Evolutionary conservation across 2,329 filamentous ascomycete genomes (phyloP).

Genomic region (Raffaelea deltoideospora): DNA sequence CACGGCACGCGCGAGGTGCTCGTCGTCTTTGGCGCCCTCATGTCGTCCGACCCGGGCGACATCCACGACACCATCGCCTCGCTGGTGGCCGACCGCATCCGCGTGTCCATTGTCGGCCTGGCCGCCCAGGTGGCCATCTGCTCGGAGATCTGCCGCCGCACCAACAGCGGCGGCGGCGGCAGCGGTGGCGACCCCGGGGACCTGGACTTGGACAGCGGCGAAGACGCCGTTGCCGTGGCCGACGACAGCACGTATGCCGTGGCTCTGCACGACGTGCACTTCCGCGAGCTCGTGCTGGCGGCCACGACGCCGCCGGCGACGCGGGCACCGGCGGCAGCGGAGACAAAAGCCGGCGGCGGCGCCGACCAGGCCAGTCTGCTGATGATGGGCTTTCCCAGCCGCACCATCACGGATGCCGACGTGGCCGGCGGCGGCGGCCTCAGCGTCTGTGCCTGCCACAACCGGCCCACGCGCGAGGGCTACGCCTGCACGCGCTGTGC

Average conservation of each 20-base stretch:
- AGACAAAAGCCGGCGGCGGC: constrained; percentile 13
- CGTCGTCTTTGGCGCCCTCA: constrained; percentile 77
- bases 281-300: constrained; percentile 74
- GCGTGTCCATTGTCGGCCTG: constrained; percentile 78
- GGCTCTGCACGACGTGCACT: constrained; percentile 75
- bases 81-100: constrained; percentile 69
- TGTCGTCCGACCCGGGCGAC: constrained; percentile 85
- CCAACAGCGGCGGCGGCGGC: no score
- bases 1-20: constrained; percentile 91
- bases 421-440: constrained; percentile 43
- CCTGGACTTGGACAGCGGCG: no score
- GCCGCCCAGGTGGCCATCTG: constrained; percentile 88
- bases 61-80: constrained; percentile 78
- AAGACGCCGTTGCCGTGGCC: no score
- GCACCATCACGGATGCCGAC: constrained; percentile 55
- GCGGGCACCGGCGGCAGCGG: constrained; percentile 40
- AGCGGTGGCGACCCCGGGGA: no score
- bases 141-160: constrained; percentile 72
- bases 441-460: constrained; percentile 84
- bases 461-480: constrained; percentile 63
- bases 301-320: constrained; percentile 82
- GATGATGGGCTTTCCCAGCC: constrained; percentile 96
- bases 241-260: constrained; percentile 56
- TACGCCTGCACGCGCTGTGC: constrained; percentile 84
- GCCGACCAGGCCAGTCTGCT: constrained; percentile 45